These are phyloP conservation scores for Backusella psychrophila DNA, from an alignment of 192 early-diverging fungal species.

Conservation along the genomic window DNA sequence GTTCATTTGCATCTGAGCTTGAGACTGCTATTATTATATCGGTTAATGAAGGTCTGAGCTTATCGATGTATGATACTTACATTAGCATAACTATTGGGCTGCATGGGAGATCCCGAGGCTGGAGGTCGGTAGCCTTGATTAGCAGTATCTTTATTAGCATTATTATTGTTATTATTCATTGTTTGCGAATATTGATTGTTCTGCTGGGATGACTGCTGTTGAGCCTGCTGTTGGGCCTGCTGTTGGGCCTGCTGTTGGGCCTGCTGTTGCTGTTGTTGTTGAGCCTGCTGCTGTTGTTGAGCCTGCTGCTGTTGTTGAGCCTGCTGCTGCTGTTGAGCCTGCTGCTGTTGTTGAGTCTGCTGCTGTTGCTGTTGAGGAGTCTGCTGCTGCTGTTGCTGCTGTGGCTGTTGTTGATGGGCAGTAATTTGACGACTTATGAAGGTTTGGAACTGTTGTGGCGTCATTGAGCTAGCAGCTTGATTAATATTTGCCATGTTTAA, in stretches of 20 bases:
- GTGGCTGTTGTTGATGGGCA: constrained; percentile 12
- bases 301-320: no score
- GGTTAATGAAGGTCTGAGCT: neutral
- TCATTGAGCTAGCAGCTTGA: constrained; percentile 12
- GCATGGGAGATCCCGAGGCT: constrained; percentile 8
- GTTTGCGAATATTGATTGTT: neutral
- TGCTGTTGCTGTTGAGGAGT: neutral
- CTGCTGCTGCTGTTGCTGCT: neutral
- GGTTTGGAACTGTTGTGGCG: constrained; percentile 16
- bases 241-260: no score
- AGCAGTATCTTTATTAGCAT: neutral
- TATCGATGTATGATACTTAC: neutral
- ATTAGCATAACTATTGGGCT: neutral
- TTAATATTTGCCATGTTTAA: constrained; percentile 15
- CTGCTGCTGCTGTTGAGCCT: no score
- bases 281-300: no score
- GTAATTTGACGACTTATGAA: constrained; percentile 10
- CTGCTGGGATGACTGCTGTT: neutral
- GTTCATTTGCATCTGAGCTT: neutral
- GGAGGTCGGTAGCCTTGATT: neutral
- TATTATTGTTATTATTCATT: neutral
- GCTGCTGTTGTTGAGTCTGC: no score
- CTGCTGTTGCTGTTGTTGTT: no score
- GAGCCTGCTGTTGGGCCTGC: no score
- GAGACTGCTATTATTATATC: neutral